Percentiles rank a stretch among this genome's conserved stretches.
These are phyloP conservation scores for Ophiorrhiza pumila DNA, from an alignment of 257 asterid species.

Conservation along the genomic window DNA sequence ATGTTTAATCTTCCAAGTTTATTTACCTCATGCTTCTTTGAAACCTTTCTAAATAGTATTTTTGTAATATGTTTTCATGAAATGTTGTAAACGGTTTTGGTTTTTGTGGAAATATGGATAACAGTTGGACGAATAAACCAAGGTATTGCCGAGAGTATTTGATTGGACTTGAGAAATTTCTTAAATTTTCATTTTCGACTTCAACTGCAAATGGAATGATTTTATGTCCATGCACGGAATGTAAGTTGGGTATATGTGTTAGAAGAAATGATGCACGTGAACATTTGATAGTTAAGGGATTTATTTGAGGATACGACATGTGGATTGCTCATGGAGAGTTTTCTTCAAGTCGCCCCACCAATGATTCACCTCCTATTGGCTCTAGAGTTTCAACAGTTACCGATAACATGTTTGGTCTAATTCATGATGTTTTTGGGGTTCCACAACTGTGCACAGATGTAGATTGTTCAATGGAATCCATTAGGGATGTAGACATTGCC, in stretches of 20 bases:
- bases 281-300: neutral
- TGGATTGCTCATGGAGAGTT: conserved; percentile 1
- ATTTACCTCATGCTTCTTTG: too few relatives aligned
- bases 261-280: neutral
- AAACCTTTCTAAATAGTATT: too few relatives aligned
- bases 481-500: too few relatives aligned
- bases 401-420: neutral
- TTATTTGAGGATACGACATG: neutral
- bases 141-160: too few relatives aligned
- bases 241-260: neutral
- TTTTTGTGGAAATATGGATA: neutral
- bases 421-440: neutral
- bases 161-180: too few relatives aligned
- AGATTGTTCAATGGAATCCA: too few relatives aligned
- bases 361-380: neutral
- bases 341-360: neutral
- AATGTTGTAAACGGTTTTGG: too few relatives aligned
- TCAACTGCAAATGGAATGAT: neutral
- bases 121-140: neutral
- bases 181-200: neutral
- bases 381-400: neutral
- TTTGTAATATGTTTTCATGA: too few relatives aligned
- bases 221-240: too few relatives aligned
- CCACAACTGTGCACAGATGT: too few relatives aligned
- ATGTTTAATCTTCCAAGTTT: too few relatives aligned